Conservation (phyloP, 768 basidiomycete genomes). For the Termitomyces sp. region DNA sequence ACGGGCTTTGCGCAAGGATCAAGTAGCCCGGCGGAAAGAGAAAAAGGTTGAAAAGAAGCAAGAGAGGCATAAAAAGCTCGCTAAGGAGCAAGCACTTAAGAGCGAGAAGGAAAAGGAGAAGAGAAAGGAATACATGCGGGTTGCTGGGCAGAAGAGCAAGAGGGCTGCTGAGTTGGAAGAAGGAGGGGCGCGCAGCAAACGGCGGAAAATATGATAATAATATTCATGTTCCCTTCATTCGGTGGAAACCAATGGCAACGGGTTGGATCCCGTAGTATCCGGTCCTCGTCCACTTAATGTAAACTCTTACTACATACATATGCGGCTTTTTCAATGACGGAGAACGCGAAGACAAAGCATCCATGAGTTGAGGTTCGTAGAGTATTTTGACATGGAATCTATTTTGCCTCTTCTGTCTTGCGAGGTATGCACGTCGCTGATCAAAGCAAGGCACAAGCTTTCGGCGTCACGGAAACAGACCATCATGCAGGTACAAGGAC, state of each 20-base stretch:
- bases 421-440: not conserved
- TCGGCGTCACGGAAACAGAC: no score
- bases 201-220: slow-evolving; percentile 33
- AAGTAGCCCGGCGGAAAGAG: slow-evolving; percentile 69
- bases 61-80: slow-evolving; percentile 65
- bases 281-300: not conserved
- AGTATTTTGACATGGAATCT: not conserved
- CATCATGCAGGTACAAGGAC: not conserved
- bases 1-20: slow-evolving; percentile 85
- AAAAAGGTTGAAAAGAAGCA: slow-evolving; percentile 81
- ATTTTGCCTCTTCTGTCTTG: not conserved
- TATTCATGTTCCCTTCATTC: not conserved
- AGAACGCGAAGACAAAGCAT: not conserved
- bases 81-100: slow-evolving; percentile 59
- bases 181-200: slow-evolving; percentile 46
- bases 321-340: not conserved
- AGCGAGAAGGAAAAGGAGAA: slow-evolving; percentile 71
- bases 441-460: no score
- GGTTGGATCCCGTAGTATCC: not conserved
- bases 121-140: slow-evolving; percentile 71
- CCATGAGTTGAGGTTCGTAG: not conserved
- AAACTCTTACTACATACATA: not conserved
- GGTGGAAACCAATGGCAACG: not conserved
- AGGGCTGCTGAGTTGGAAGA: slow-evolving; percentile 58
- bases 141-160: slow-evolving; percentile 67